phyloP scores from a whole-genome alignment of 1,284 basidiomycete species.

The Trichosporon faecale region DNA sequence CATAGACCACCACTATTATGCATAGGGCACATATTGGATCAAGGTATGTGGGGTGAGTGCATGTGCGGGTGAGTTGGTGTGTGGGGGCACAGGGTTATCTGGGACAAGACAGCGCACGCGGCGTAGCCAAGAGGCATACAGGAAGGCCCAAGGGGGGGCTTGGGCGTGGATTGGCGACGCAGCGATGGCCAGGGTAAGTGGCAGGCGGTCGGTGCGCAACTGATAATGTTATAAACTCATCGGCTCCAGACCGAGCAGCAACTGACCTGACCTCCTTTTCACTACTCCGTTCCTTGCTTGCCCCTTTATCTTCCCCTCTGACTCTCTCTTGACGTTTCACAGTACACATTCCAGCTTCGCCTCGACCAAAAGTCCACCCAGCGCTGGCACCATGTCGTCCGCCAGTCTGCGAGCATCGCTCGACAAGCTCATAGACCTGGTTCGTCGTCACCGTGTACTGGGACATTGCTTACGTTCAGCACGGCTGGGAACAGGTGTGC shows the following conservation, averaged over 20 bases:
- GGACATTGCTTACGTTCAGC: neutral
- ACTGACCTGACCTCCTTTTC: neutral
- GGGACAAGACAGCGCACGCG: neutral
- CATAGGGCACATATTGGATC: neutral
- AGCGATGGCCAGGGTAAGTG: neutral
- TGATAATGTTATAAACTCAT: neutral
- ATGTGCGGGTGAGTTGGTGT: too few relatives aligned
- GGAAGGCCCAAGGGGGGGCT: neutral
- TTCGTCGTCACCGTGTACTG: neutral
- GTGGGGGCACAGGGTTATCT: neutral
- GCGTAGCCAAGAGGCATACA: neutral
- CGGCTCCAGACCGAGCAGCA: neutral
- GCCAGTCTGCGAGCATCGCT: neutral
- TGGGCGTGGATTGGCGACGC: neutral
- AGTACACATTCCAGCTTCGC: too few relatives aligned
- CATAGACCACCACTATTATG: constrained; percentile 9
- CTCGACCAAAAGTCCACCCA: neutral
- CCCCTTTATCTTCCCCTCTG: neutral
- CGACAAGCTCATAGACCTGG: neutral
- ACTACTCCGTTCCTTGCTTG: neutral
- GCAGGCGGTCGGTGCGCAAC: neutral
- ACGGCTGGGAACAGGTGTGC: neutral
- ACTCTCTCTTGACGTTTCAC: neutral
- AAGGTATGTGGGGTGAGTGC: neutral
- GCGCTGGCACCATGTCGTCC: neutral